Conservation (phyloP, 2,329 filamentous ascomycete genomes). For the Sporothrix pallida region DNA sequence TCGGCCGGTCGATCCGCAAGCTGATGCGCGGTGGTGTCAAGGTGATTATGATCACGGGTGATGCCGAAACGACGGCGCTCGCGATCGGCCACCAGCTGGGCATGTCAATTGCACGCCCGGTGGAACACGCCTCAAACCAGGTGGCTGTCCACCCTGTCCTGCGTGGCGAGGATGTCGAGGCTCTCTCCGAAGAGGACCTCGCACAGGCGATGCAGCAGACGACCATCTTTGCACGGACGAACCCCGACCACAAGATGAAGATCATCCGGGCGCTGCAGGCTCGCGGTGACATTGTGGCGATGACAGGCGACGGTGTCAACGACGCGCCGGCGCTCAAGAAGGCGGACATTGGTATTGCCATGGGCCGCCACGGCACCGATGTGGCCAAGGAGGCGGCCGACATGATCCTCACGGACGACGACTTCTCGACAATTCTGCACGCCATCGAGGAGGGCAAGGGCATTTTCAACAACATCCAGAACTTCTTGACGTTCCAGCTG, state of each 20-base stretch:
- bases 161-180: slow-evolving; percentile 88
- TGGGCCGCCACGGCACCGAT: slow-evolving; percentile 93
- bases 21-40: slow-evolving; percentile 94
- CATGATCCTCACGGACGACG: slow-evolving; percentile 89
- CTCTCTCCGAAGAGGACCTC: slow-evolving; percentile 84
- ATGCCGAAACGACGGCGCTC: slow-evolving; percentile 91
- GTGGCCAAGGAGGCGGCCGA: slow-evolving; percentile 96
- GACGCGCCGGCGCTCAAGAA: slow-evolving; percentile 96
- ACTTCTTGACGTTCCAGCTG: slow-evolving; percentile 97
- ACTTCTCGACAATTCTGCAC: slow-evolving; percentile 88
- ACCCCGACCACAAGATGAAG: slow-evolving; percentile 97
- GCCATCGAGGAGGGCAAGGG: slow-evolving; percentile 99
- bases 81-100: slow-evolving; percentile 95
- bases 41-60: slow-evolving; percentile 98
- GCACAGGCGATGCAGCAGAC: slow-evolving; percentile 84
- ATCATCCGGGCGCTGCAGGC: slow-evolving; percentile 91
- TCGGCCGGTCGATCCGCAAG: slow-evolving; percentile 84
- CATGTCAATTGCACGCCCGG: slow-evolving; percentile 74
- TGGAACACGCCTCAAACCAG: slow-evolving; percentile 59
- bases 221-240: slow-evolving; percentile 94
- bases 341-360: slow-evolving; percentile 96
- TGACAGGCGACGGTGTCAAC: slow-evolving; percentile 98
- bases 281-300: slow-evolving; percentile 94
- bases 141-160: slow-evolving; percentile 74
- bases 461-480: slow-evolving; percentile 99